Base-by-base conservation (phyloP, 1,284 basidiomycete species). In the Xerocomus minutiporus region DNA sequence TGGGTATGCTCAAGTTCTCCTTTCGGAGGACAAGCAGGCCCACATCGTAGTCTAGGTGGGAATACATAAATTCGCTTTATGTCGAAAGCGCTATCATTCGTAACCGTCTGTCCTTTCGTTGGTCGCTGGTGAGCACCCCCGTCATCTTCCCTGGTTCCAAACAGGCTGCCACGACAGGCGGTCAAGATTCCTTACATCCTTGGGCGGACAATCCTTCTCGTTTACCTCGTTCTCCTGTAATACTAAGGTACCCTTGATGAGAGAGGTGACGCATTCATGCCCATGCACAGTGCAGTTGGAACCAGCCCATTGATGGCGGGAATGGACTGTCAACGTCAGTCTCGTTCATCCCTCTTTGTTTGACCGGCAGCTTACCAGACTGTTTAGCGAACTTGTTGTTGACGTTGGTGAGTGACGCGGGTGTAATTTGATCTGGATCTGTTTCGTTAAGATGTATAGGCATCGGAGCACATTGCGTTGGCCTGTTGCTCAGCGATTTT, bases 401-500 rank as follows among this genome's bases (percentile, higher is more conserved):
- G 12, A 13, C 32, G 12, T 34, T 34, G 32, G 32, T 34, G 32
- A 11, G 32, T 13, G 32, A 34, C 32, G 32, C 32, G 32, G 8
- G 29, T 11, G 8, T 31, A 11, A 31, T 31, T 11, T 20, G 20
- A 20, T 20, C 20, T 20, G 20, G 20, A 20, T 20, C 20, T 20
- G 2, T 20, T 20, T 20, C 20, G 4, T 11, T 11, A 1, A 31
- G 32, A 13, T 34, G 32, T 34, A 34, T 13, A 34, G 32, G 11
- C 12, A 11, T 8, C 36, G n/a, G 54, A 41, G 6, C 29, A 34
- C 39, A 8, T 51, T 9, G 34, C 53, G 11, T 8, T 69, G 8
- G 61, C 47, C 13, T 66, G 65, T 39, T 55, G 59, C 17, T 62
- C 64, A 0, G 52, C 41, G 2, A 66, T 55, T 34, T 50, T 65